phyloP scores from a whole-genome alignment of 176 grass and related monocot species.

The Oropetium thomaeum region DNA sequence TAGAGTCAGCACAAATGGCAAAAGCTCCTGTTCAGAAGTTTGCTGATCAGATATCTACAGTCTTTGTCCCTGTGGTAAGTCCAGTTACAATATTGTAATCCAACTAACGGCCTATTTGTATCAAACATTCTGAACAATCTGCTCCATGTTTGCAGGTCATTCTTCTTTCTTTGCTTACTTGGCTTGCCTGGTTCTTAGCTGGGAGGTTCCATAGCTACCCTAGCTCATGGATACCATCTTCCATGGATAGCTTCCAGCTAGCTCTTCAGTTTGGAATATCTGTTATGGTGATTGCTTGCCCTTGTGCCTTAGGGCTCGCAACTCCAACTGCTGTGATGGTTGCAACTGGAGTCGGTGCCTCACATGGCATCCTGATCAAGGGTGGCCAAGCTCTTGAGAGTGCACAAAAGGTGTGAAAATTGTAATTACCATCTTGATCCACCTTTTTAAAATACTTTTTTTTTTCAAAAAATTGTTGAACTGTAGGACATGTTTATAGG shows the following conservation, averaged over 20 bases:
- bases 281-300: conserved; percentile 97
- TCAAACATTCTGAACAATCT: conserved; percentile 7
- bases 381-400: conserved; percentile 93
- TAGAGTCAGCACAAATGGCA: conserved; percentile 95
- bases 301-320: conserved; percentile 86
- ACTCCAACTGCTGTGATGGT: conserved; percentile 99
- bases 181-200: conserved; percentile 91
- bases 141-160: conserved; percentile 64
- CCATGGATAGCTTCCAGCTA: conserved; percentile 94
- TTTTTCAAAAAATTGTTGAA: conserved; percentile 15
- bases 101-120: neutral
- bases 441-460: neutral
- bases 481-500: conserved; percentile 41
- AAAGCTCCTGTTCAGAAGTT: conserved; percentile 97
- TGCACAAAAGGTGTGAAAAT: conserved; percentile 66
- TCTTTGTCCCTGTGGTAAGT: conserved; percentile 87
- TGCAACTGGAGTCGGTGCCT: conserved; percentile 94
- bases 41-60: conserved; percentile 86
- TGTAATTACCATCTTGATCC: neutral
- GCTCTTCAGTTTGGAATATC: conserved; percentile 98
- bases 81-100: conserved; percentile 10
- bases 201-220: conserved; percentile 72
- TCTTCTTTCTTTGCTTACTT: conserved; percentile 64
- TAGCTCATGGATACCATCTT: conserved; percentile 80
- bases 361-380: conserved; percentile 91